Evolutionary conservation across 345 rosid genomes (phyloP).

Genomic region (Gossypium australe): DNA sequence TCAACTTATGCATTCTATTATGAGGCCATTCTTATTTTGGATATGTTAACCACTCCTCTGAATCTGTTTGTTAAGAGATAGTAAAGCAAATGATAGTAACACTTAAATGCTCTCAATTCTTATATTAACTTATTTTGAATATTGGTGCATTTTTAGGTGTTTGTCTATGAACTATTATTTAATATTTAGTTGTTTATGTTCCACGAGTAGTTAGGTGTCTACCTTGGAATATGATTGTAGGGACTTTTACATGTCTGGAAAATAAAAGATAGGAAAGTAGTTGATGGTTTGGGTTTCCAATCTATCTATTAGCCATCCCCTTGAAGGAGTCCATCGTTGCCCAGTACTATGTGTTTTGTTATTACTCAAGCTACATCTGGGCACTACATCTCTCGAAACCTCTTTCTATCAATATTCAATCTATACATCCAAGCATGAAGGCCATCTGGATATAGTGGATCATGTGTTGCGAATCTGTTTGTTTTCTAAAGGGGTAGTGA

Average conservation of each 20-base stretch:
- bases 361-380: constrained; percentile 14
- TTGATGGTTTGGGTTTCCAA: neutral
- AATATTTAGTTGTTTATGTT: neutral
- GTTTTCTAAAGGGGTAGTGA: neutral
- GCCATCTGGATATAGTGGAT: neutral
- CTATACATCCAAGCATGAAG: neutral
- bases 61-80: neutral
- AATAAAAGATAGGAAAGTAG: neutral
- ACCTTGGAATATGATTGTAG: neutral
- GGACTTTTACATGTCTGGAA: constrained; percentile 6
- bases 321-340: constrained; percentile 24
- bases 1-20: neutral
- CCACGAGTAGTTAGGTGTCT: neutral
- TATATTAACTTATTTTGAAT: neutral
- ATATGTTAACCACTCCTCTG: neutral
- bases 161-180: neutral
- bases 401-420: neutral
- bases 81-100: neutral
- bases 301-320: neutral
- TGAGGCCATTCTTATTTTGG: neutral
- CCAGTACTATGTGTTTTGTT: neutral
- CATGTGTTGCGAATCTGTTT: neutral
- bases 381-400: neutral
- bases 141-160: neutral
- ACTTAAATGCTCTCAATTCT: no score